Conservation (phyloP, 164 flowering plant genomes). For the Stephania yunnanensis region DNA sequence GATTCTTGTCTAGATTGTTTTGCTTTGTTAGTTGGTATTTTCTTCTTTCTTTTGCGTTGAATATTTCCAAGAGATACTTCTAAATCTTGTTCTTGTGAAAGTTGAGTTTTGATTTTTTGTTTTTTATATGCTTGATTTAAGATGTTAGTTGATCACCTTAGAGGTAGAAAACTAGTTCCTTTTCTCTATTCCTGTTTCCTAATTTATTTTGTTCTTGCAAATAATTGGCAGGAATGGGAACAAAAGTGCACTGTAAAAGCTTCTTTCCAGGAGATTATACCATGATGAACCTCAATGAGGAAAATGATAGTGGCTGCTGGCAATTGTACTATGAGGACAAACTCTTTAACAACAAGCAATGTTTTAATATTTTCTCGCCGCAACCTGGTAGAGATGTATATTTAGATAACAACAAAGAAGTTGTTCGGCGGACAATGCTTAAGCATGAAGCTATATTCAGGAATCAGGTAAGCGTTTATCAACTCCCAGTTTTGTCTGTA, state of each 20-base stretch:
- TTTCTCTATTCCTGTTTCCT: background rate
- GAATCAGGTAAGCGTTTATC: constrained; percentile 54
- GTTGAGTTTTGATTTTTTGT: background rate
- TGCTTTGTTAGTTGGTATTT: background rate
- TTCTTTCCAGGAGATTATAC: constrained; percentile 55
- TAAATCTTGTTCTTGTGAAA: background rate
- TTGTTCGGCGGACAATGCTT: constrained; percentile 71
- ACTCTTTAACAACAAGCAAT: constrained; percentile 43
- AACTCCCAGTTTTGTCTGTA: background rate
- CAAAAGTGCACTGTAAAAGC: constrained; percentile 67
- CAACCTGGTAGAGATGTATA: constrained; percentile 34
- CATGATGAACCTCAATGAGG: constrained; percentile 79
- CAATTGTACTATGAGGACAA: constrained; percentile 53
- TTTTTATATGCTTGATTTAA: background rate
- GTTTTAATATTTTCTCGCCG: constrained; percentile 42
- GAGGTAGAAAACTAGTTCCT: background rate
- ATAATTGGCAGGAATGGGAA: constrained; percentile 73
- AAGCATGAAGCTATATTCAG: constrained; percentile 77
- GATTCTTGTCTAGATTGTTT: background rate
- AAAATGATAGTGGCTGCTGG: constrained; percentile 63
- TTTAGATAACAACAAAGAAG: constrained; percentile 56
- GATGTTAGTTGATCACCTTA: background rate
- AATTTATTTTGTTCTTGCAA: background rate
- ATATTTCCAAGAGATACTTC: background rate
- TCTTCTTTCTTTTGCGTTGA: background rate